Evolutionary conservation across 768 basidiomycete species (phyloP).

Genomic region (Russula virescens): DNA sequence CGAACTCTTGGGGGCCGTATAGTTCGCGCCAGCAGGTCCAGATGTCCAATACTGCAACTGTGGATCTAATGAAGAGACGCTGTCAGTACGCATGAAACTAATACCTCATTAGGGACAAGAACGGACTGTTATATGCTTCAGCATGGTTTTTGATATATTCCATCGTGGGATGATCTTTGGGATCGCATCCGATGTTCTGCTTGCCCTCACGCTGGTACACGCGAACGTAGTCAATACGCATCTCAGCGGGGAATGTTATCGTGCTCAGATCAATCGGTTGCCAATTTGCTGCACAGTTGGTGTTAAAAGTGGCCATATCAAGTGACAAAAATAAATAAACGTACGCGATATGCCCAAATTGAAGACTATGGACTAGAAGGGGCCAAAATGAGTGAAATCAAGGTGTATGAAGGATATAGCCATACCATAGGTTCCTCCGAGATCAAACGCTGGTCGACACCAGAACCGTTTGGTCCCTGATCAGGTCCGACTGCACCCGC

Average conservation of each 20-base stretch:
- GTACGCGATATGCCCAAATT: conserved; percentile 58
- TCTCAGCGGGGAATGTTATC: conserved; percentile 63
- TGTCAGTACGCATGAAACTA: background rate
- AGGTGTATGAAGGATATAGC: background rate
- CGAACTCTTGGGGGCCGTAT: conserved; percentile 33
- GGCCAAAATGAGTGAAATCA: background rate
- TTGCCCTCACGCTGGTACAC: conserved; percentile 65
- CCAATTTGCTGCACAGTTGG: conserved; percentile 48
- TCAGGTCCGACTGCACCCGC: conserved; percentile 52
- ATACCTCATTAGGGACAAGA: conserved; percentile 1
- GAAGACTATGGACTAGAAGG: conserved; percentile 42
- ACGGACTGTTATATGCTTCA: conserved; percentile 55
- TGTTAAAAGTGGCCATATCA: background rate
- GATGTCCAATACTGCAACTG: conserved; percentile 31
- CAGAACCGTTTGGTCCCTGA: conserved; percentile 35
- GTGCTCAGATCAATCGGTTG: conserved; percentile 51
- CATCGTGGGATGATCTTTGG: conserved; percentile 56
- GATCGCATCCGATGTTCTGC: conserved; percentile 62
- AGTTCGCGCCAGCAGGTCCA: conserved; percentile 28
- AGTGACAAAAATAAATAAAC: conserved; percentile 23
- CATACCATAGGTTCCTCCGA: conserved; percentile 47
- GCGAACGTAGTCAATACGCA: conserved; percentile 74
- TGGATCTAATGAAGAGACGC: conserved; percentile 26
- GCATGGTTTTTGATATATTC: conserved; percentile 53
- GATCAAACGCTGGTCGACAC: conserved; percentile 56